Evolutionary conservation across 257 asterid genomes (phyloP), one percentile per base, ranked within the genome.

Genomic region (Penstemon eatonii): DNA sequence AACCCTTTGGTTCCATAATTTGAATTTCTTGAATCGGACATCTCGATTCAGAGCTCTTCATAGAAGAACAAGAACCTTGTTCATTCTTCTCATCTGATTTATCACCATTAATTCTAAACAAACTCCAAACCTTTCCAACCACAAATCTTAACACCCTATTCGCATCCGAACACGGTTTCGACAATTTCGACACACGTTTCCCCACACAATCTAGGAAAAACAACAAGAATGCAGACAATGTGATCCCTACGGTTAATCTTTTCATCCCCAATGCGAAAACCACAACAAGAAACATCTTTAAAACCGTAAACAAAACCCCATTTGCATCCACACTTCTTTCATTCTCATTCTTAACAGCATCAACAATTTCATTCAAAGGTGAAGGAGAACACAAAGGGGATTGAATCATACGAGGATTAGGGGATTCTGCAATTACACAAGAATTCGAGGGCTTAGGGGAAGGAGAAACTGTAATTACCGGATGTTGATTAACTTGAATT

Each of bases 211-310:
- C 98, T 19, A 86, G 52, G 76, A 87, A 74, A 40, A 79, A 70
- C 54, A 92, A 60, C 73, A 85, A 47, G 58, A 82, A 80, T 0
- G 97, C 86, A 38, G 96, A 87, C 75, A 89, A 15, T 3, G 97
- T 89, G 53, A 92, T 71, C 69, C 93, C 96, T 7, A 86, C 64
- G 0, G 88, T 77, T 37, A 92, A 72, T 49, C 83, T 85, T 80
- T 85, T 82, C 0, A 88, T 63, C 51, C 87, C 83, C 75, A 85
- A 75, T 12, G 83, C 89, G 78, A 92, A 67, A 79, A 85, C 79
- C 81, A 81, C 87, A 74, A 92, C 91, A 55, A 82, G 66, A 36
- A 78, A 74, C 66, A 82, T 43, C 80, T 78, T 83, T 36, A 83
- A 13, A 44, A 84, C 72, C 7, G 78, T 80, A 40, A 79, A 46